A percentile compares a stretch with the other conserved stretches of the same genome.
Evolutionary conservation across 2,329 filamentous ascomycete genomes (phyloP).

Genomic region (Periconia sp.): DNA sequence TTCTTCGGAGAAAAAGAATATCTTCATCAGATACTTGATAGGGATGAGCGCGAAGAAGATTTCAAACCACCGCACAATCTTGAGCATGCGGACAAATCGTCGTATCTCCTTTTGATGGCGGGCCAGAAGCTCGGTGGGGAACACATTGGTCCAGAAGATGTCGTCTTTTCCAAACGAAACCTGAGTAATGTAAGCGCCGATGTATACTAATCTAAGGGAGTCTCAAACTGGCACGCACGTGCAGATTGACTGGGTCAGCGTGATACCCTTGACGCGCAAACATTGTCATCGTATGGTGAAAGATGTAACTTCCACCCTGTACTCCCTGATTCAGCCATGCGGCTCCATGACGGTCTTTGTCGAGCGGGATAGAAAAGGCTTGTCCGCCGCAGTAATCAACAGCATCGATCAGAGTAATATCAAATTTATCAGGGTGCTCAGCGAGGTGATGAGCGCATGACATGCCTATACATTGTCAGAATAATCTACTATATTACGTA

Average conservation of each 20-base stretch:
- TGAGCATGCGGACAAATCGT: slow-evolving; percentile 57
- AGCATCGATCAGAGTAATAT: slow-evolving; percentile 59
- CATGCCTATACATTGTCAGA: slow-evolving; percentile 48
- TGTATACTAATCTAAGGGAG: too few species aligned
- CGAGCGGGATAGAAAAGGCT: slow-evolving; percentile 59
- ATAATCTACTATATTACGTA: neutral
- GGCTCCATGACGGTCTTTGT: slow-evolving; percentile 59
- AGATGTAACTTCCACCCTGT: slow-evolving; percentile 66
- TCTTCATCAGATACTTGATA: slow-evolving; percentile 65
- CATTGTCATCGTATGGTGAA: slow-evolving; percentile 69
- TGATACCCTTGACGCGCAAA: slow-evolving; percentile 60
- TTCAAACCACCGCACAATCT: slow-evolving; percentile 62
- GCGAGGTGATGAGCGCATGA: slow-evolving; percentile 68
- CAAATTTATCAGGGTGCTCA: slow-evolving; percentile 66
- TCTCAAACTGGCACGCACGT: slow-evolving; percentile 37
- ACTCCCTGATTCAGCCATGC: slow-evolving; percentile 65
- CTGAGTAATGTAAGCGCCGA: slow-evolving; percentile 10
- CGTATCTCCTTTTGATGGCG: slow-evolving; percentile 59
- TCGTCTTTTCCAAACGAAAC: slow-evolving; percentile 66
- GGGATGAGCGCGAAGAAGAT: slow-evolving; percentile 61
- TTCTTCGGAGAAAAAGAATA: slow-evolving; percentile 69
- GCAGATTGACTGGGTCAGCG: slow-evolving; percentile 60
- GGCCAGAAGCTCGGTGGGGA: slow-evolving; percentile 60
- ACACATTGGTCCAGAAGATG: slow-evolving; percentile 68
- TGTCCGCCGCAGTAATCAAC: slow-evolving; percentile 62